Base-by-base conservation (phyloP, 495 filamentous ascomycete genomes). In the Coniosporium apollinis region DNA sequence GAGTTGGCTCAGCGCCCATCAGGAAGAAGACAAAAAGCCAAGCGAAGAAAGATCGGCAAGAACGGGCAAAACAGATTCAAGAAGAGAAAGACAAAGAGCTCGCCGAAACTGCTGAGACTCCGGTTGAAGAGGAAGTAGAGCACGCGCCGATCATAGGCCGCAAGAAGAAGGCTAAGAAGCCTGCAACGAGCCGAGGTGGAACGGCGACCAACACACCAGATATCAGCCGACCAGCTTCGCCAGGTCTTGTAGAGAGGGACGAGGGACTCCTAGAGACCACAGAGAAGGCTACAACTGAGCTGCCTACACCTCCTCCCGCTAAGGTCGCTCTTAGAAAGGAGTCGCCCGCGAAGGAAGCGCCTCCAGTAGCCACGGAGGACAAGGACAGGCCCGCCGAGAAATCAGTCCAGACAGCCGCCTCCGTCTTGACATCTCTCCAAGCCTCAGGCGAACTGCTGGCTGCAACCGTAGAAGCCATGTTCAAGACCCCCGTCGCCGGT, bases 21-120 rank as follows among this genome's bases (percentile, higher is more conserved):
- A 66, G 80, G 25, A 56, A 66, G n/a, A 81, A 82, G 47, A 85
- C 83, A 11, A 97, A 96, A 64, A 87, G 74, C 44, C 82, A 91
- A 47, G 65, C 74, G 42, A 91, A 87, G 54, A 94, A 92, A 53
- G 81, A 92, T 45, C 65, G 84, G 30, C 59, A 67, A 45, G 67
- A 72, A 45, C 66, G 69, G 33, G 70, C 69, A 0, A 74, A 69
- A 49, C 60, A 66, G 25, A 61, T 64, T 0, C 76, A 81, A 51
- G 74, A 79, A 46, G 66, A 61, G 22, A 64, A 72, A 44, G 66
- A 61, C 21, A 64, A 72, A 44, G 68, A 69, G 33, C 55, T 19
- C 11, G 24, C 33, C 7, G 45, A 60, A 13, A 79, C 81, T 41
- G 69, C 74, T 37, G 63, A 65, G 15, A 22, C 22, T 19, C 54